Conservation (phyloP, 805 yeast genomes). For the Starmerella tilneyi region DNA sequence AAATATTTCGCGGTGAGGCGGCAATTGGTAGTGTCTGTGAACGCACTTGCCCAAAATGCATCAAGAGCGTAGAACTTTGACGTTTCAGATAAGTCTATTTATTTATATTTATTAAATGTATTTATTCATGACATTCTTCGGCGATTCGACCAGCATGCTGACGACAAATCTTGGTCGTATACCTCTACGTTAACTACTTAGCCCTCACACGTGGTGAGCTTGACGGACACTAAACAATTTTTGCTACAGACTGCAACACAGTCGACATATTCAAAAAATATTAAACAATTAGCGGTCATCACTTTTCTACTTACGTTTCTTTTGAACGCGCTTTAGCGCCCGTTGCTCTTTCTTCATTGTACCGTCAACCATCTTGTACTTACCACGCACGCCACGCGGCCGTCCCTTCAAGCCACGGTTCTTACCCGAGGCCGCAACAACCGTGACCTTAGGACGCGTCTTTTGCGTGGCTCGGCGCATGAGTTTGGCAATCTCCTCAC, state of each 20-base stretch:
- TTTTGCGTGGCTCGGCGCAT: conserved; percentile 68
- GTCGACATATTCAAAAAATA: no score
- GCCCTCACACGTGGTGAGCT: no score
- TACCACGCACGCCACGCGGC: conserved; percentile 94
- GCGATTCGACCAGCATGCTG: not conserved
- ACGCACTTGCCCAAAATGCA: no score
- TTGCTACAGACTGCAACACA: no score
- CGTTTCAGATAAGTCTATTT: not conserved
- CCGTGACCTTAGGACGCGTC: conserved; percentile 69
- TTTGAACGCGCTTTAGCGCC: conserved; percentile 79
- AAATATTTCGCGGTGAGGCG: no score
- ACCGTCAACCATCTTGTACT: conserved; percentile 99
- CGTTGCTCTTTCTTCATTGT: conserved; percentile 94
- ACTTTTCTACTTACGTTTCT: conserved; percentile 76
- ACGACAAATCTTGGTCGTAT: not conserved
- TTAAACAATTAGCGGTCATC: no score
- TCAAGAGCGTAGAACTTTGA: no score
- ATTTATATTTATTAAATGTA: not conserved
- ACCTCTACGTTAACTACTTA: not conserved
- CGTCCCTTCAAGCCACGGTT: conserved; percentile 86
- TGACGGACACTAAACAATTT: no score
- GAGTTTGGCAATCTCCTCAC: conserved; percentile 80
- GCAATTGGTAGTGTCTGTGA: no score
- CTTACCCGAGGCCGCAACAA: conserved; percentile 77
- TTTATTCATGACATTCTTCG: no score